Percentiles rank a stretch among this genome's conserved stretches.
These are phyloP conservation scores for Microdochium paspali DNA, from an alignment of 2,329 filamentous ascomycete species.

Conservation along the genomic window DNA sequence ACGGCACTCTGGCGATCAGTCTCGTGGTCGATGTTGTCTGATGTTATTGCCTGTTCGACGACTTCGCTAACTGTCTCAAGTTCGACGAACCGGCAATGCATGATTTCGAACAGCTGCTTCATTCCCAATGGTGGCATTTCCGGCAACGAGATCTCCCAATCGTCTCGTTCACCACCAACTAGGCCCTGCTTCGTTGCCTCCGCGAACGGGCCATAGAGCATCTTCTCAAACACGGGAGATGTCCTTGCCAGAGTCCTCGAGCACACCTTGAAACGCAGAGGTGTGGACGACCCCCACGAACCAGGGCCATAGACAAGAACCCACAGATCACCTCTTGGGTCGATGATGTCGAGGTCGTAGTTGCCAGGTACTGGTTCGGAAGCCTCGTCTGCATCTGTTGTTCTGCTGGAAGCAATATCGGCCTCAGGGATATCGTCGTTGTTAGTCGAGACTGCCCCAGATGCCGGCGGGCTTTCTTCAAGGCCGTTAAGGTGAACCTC, in stretches of 20 bases:
- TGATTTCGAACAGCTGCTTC: background rate
- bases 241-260: background rate
- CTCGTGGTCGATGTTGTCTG: background rate
- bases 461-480: no score
- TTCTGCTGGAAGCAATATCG: no score
- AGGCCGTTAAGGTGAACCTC: no score
- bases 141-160: background rate
- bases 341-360: background rate
- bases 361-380: no score
- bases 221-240: background rate
- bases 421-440: no score
- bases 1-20: background rate
- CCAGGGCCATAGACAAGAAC: background rate
- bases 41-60: background rate
- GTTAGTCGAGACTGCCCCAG: no score
- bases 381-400: no score
- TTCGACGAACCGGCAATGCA: background rate
- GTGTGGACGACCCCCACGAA: background rate
- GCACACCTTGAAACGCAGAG: background rate
- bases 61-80: background rate
- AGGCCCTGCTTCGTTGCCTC: background rate
- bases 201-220: background rate
- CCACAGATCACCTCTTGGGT: background rate
- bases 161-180: background rate
- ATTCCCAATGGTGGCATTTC: background rate